Evolutionary conservation across 768 basidiomycete species (phyloP).

Genomic region (Tephrocybe sp.): DNA sequence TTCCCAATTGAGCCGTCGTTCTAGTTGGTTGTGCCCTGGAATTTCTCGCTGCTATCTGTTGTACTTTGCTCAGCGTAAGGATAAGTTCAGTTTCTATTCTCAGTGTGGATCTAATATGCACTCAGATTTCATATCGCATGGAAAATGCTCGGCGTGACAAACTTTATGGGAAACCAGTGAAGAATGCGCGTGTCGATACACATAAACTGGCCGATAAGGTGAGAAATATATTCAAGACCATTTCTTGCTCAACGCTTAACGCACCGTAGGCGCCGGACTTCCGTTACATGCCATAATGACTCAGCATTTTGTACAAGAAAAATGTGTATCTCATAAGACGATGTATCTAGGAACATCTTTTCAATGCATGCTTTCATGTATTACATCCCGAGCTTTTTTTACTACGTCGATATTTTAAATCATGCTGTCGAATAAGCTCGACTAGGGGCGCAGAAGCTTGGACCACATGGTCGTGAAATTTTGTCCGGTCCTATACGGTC

Average conservation of each 20-base stretch:
- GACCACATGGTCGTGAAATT: no score
- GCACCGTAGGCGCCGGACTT: conserved; percentile 52
- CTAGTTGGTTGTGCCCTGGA: conserved; percentile 49
- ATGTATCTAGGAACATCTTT: not conserved
- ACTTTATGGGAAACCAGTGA: conserved; percentile 47
- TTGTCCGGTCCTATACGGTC: no score
- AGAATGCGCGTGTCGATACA: conserved; percentile 54
- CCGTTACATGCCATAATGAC: conserved; percentile 46
- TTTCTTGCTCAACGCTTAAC: not conserved
- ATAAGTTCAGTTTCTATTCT: not conserved
- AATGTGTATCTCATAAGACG: not conserved
- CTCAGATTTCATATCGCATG: conserved; percentile 57
- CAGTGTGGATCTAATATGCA: not conserved
- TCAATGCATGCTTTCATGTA: no score
- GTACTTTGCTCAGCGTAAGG: conserved; percentile 49
- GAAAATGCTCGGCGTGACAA: conserved; percentile 59
- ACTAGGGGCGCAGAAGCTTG: no score
- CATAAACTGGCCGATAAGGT: conserved; percentile 67
- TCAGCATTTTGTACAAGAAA: not conserved
- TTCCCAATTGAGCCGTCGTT: conserved; percentile 9
- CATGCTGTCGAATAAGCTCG: no score
- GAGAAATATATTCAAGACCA: conserved; percentile 7
- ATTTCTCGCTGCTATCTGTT: conserved; percentile 54
- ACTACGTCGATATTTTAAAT: no score
- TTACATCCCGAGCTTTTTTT: no score